A percentile compares a stretch with the other conserved stretches of the same genome.
phyloP scores from a whole-genome alignment of 2,329 filamentous ascomycete species.

The Blastomyces percursus region DNA sequence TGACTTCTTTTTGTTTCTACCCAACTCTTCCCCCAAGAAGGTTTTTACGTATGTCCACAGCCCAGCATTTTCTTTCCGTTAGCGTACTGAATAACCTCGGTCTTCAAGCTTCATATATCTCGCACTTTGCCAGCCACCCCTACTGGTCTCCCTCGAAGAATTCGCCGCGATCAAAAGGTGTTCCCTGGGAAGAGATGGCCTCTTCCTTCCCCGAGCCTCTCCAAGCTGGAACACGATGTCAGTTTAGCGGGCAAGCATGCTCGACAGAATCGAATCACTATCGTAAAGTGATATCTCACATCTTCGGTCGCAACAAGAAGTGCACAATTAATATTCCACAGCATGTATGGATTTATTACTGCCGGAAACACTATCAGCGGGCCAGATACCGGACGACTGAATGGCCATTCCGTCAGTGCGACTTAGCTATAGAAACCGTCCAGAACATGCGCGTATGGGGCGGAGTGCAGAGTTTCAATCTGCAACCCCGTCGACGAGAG shows the following conservation, averaged over 20 bases:
- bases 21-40: background rate
- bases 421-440: constrained; percentile 54
- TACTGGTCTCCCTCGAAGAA: background rate
- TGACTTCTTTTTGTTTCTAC: background rate
- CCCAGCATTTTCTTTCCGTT: background rate
- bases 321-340: constrained; percentile 60
- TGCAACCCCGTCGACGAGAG: constrained; percentile 55
- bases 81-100: background rate
- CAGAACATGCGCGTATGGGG: constrained; percentile 53
- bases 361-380: constrained; percentile 74
- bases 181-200: background rate
- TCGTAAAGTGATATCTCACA: constrained; percentile 68
- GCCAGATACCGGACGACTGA: constrained; percentile 52
- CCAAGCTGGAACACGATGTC: constrained; percentile 5
- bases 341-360: constrained; percentile 63
- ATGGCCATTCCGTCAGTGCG: constrained; percentile 52
- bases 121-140: background rate
- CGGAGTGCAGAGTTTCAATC: constrained; percentile 48
- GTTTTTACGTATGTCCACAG: background rate
- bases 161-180: background rate
- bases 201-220: background rate
- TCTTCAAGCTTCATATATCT: background rate
- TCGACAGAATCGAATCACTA: constrained; percentile 36
- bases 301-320: constrained; percentile 73
- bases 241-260: constrained; percentile 15